These are phyloP conservation scores for Phlebiopsis flavidoalba DNA, from an alignment of 768 basidiomycete species.

Conservation along the genomic window DNA sequence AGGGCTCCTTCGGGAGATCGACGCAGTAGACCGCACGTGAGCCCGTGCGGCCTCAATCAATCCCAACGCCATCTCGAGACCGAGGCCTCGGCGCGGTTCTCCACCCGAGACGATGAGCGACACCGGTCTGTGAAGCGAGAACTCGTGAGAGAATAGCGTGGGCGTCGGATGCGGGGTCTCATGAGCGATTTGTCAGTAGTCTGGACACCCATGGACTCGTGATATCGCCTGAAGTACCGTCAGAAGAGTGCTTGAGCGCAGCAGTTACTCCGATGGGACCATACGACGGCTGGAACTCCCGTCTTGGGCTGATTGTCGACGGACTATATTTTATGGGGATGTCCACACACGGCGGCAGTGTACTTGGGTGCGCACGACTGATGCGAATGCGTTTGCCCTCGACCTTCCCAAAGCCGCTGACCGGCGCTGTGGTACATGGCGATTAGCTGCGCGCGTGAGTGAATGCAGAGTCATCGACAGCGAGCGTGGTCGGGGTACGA, in stretches of 20 bases:
- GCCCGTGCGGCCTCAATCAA: conserved; percentile 70
- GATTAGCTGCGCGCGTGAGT: no score
- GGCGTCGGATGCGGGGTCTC: conserved; percentile 15
- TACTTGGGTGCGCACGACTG: no score
- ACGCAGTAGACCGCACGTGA: conserved; percentile 63
- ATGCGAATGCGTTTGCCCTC: no score
- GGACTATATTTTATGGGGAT: conserved; percentile 14
- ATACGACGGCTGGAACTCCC: conserved; percentile 41
- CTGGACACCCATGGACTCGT: no score
- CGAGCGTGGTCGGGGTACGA: no score
- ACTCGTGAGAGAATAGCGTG: conserved; percentile 23
- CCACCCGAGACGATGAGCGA: conserved; percentile 35
- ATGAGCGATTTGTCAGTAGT: no score
- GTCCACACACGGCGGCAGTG: no score
- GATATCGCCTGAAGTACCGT: conserved; percentile 12
- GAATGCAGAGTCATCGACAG: no score
- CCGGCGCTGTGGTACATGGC: no score
- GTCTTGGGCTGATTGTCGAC: conserved; percentile 23
- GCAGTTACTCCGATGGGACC: conserved; percentile 61
- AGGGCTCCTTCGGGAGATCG: conserved; percentile 53
- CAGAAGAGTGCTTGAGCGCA: conserved; percentile 37
- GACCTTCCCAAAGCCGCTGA: no score
- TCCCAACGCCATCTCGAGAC: conserved; percentile 79
- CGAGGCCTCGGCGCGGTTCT: conserved; percentile 54
- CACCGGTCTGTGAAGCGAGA: conserved; percentile 28